A percentile compares a stretch with the other conserved stretches of the same genome.
Evolutionary conservation across 768 basidiomycete genomes (phyloP).

Genomic region (Tulasnella sp.): DNA sequence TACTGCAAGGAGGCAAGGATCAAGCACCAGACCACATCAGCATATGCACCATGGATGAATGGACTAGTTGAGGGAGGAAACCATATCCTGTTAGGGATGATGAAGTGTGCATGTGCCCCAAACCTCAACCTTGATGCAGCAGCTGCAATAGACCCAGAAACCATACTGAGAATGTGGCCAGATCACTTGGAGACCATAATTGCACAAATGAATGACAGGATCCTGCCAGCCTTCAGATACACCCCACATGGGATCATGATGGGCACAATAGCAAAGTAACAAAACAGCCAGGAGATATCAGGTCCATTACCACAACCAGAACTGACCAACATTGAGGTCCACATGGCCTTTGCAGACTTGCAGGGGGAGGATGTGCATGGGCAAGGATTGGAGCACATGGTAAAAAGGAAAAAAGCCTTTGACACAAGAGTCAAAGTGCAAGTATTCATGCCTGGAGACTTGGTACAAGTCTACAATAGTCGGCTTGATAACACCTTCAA

Average conservation of each 20-base stretch:
- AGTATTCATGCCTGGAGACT: slow-evolving; percentile 23
- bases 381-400: slow-evolving; percentile 22
- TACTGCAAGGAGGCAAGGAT: slow-evolving; percentile 24
- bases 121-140: slow-evolving; percentile 25
- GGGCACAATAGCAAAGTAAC: slow-evolving; percentile 13
- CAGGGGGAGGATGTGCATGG: slow-evolving; percentile 28
- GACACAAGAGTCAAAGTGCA: slow-evolving; percentile 25
- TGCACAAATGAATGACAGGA: slow-evolving; percentile 18
- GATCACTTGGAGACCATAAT: slow-evolving; percentile 27
- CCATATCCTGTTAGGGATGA: slow-evolving; percentile 23
- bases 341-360: slow-evolving; percentile 28
- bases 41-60: slow-evolving; percentile 37
- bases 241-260: slow-evolving; percentile 30
- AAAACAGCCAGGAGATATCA: too few relatives aligned
- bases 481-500: slow-evolving; percentile 25
- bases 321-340: slow-evolving; percentile 16
- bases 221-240: slow-evolving; percentile 21
- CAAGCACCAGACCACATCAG: slow-evolving; percentile 22
- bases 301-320: neutral
- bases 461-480: slow-evolving; percentile 28
- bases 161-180: slow-evolving; percentile 28
- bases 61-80: slow-evolving; percentile 31
- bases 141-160: slow-evolving; percentile 17
- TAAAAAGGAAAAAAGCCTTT: slow-evolving; percentile 24
- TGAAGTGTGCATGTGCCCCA: slow-evolving; percentile 30